phyloP scores from a whole-genome alignment of 1,284 basidiomycete species.

The Polyporus tsugae region DNA sequence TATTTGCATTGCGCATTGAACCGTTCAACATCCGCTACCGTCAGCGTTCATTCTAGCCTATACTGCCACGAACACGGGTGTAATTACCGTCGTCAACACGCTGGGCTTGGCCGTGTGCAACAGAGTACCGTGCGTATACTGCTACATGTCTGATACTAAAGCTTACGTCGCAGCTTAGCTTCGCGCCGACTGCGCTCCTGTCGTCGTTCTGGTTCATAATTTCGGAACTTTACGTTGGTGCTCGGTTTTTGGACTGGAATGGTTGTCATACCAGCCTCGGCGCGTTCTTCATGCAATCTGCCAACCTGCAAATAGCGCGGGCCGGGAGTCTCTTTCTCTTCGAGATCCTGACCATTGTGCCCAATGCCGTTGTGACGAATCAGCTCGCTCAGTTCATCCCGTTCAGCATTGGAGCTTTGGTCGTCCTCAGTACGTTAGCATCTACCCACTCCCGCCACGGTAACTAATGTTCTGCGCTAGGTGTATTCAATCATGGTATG shows the following conservation, averaged over 20 bases:
- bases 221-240: conserved; percentile 52
- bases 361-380: conserved; percentile 48
- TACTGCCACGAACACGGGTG: conserved; percentile 52
- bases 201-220: conserved; percentile 51
- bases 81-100: conserved; percentile 26
- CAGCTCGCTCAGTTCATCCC: conserved; percentile 56
- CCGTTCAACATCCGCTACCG: conserved; percentile 10
- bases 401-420: conserved; percentile 54
- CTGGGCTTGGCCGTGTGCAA: conserved; percentile 36
- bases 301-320: conserved; percentile 23
- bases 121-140: not conserved
- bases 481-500: conserved; percentile 33
- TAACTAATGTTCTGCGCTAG: conserved; percentile 18
- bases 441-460: not conserved
- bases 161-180: conserved; percentile 25
- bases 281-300: conserved; percentile 43
- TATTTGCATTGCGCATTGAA: not conserved
- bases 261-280: conserved; percentile 34
- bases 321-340: conserved; percentile 53
- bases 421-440: conserved; percentile 49
- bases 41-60: conserved; percentile 54
- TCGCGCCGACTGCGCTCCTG: conserved; percentile 51
- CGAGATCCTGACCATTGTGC: conserved; percentile 54
- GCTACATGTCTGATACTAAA: not conserved
- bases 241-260: conserved; percentile 38